These are phyloP conservation scores for Phytophthora crassamura DNA, from an alignment of 352 stramenopile genomes.

Conservation along the genomic window DNA sequence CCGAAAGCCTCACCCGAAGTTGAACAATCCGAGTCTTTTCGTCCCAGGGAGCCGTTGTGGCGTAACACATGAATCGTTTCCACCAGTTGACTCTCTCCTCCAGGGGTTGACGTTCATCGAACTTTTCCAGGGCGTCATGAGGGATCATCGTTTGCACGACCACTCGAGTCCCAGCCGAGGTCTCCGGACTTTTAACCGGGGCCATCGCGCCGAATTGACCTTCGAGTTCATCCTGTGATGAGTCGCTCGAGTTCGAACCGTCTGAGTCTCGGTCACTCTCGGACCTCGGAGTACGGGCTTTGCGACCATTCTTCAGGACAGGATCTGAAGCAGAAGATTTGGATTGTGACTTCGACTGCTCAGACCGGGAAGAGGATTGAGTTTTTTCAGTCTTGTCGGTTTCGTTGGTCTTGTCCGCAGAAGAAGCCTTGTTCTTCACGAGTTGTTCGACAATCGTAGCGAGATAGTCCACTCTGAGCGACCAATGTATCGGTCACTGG, in stretches of 20 bases:
- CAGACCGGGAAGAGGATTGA: too few relatives aligned
- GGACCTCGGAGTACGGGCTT: too few relatives aligned
- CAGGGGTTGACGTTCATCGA: background rate
- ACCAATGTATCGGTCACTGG: too few relatives aligned
- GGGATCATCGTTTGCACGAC: background rate
- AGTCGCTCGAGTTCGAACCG: background rate
- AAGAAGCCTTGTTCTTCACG: too few relatives aligned
- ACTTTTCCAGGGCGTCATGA: conserved; percentile 1
- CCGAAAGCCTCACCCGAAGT: background rate
- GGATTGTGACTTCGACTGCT: too few relatives aligned
- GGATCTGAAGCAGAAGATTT: too few relatives aligned
- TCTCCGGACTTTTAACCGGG: background rate
- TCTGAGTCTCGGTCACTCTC: too few relatives aligned
- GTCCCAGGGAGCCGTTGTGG: background rate
- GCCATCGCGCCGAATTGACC: background rate
- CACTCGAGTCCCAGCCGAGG: background rate
- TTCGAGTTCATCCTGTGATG: background rate
- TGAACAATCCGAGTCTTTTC: background rate
- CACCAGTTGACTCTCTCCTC: conserved; percentile 3
- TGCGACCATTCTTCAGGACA: too few relatives aligned
- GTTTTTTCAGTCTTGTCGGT: too few relatives aligned
- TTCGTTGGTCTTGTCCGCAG: too few relatives aligned
- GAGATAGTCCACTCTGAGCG: too few relatives aligned
- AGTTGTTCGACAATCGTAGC: too few relatives aligned
- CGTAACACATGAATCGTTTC: conserved; percentile 5